phyloP scores from a whole-genome alignment of 2,329 filamentous ascomycete species.

The Clonostachys solani region DNA sequence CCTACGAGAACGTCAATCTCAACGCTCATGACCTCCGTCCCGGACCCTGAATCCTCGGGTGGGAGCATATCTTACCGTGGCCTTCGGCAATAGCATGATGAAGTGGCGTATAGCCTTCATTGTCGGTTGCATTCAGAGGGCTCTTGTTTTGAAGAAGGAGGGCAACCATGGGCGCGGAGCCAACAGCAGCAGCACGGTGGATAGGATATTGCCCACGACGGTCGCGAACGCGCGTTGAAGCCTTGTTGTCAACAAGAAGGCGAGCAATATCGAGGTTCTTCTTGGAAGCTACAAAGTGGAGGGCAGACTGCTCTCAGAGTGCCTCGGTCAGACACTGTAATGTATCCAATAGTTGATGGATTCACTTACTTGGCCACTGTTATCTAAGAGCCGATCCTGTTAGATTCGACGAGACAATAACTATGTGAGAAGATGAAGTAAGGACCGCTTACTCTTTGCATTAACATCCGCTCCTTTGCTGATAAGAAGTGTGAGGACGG shows the following conservation, averaged over 20 bases:
- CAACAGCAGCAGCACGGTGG: conserved; percentile 86
- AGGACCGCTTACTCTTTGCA: conserved; percentile 54
- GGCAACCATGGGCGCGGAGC: conserved; percentile 82
- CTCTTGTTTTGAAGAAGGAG: conserved; percentile 73
- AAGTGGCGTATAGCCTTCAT: conserved; percentile 78
- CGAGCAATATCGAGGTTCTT: conserved; percentile 78
- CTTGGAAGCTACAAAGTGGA: conserved; percentile 92
- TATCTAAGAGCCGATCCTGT: conserved; percentile 36
- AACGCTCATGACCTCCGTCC: neutral
- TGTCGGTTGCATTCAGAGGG: conserved; percentile 79
- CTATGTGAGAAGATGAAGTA: neutral
- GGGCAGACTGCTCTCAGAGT: conserved; percentile 57
- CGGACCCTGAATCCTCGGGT: neutral
- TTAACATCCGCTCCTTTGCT: conserved; percentile 68
- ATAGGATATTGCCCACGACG: conserved; percentile 84
- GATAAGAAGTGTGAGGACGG: conserved; percentile 63
- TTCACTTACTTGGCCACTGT: conserved; percentile 54
- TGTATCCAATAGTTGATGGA: neutral
- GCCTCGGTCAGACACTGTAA: neutral
- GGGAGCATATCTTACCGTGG: conserved; percentile 46
- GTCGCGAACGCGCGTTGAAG: conserved; percentile 77
- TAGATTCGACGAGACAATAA: neutral
- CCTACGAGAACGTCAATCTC: conserved; percentile 33
- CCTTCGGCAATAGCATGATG: conserved; percentile 83
- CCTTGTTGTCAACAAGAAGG: conserved; percentile 70